Evolutionary conservation across 768 basidiomycete species (phyloP).

Genomic region (Chalciporus chontae): DNA sequence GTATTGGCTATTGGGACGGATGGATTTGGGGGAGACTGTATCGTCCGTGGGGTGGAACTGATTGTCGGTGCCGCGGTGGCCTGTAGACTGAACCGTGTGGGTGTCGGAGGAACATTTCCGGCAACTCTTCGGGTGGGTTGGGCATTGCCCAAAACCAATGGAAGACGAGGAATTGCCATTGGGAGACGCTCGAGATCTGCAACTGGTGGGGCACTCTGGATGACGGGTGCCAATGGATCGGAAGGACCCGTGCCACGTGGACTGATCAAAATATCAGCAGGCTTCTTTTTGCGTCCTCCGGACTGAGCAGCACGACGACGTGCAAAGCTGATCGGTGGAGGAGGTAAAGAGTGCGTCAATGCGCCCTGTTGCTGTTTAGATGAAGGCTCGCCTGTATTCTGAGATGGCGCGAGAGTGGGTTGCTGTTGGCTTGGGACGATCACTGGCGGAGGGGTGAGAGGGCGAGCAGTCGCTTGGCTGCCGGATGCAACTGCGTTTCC

Average conservation of each 20-base stretch:
- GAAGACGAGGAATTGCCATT: conserved; percentile 68
- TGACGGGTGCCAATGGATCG: conserved; percentile 59
- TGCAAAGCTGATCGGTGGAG: conserved; percentile 75
- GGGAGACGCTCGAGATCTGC: conserved; percentile 43
- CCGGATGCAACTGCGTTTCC: conserved; percentile 22
- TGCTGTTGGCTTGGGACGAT: conserved; percentile 24
- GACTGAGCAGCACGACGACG: conserved; percentile 66
- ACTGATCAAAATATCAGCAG: conserved; percentile 76
- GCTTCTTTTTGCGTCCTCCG: conserved; percentile 63
- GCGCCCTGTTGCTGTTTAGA: conserved; percentile 23
- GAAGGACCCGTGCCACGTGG: conserved; percentile 52
- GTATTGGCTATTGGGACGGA: conserved; percentile 67
- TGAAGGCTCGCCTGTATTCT: conserved; percentile 16
- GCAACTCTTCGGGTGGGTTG: conserved; percentile 49
- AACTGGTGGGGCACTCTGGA: conserved; percentile 75
- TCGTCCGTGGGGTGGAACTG: conserved; percentile 28
- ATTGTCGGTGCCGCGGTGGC: conserved; percentile 17
- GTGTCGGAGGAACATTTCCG: conserved; percentile 69
- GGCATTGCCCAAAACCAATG: conserved; percentile 41
- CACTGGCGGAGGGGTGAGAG: conserved; percentile 24
- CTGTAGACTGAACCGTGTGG: conserved; percentile 57
- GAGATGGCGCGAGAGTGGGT: conserved; percentile 11
- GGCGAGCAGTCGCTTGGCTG: conserved; percentile 24
- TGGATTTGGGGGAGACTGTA: conserved; percentile 51
- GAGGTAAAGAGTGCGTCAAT: conserved; percentile 45